Base-by-base conservation (phyloP, 129 eudicot species). In the Lactuca sativa region DNA sequence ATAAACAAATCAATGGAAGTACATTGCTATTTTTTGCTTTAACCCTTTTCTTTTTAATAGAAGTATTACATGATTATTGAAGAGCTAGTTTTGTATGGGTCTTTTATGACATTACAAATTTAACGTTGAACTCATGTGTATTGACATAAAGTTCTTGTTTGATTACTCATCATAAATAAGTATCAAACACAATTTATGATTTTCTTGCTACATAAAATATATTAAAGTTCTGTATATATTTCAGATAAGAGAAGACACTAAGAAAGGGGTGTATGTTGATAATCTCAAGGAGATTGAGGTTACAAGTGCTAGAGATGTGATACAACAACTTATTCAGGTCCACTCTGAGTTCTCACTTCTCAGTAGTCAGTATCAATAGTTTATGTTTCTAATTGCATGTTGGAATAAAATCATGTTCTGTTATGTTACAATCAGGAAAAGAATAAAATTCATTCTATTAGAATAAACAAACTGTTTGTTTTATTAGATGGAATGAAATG, bases 301-400 rank as follows among this genome's bases (percentile, higher is more conserved):
- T 74, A 72, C 87, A n/a, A 87, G 88, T 70, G 88, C 97, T 71
- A 81, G 99, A 71, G 99, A 95, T 56, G 96, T 90, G 71, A 86
- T 95, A 70, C 97, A 95, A 64, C 99, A 90, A 84, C 92, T 95
- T 75, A 80, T 95, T 83, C 90, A 90, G 86, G 99, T 95, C 64
- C 72, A 47, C 30, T 44, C 54, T 49, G 55, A 52, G 53, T 56
- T 63, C 15, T 47, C 52, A 34, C 76, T 36, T 25, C 49, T 66
- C 41, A 56, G 55, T 41, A 34, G 30, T 64, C n/a, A 25, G 12
- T 47, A 3, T 66, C 10, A 5, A 7, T 67, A 67, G 49, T 31
- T 59, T 4, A 15, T 47, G 60, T 47, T 59, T 58, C 51, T 60
- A 71, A 56, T 33, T 36, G 47, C 9, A 64, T 43, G 60, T 65